Base-by-base conservation (phyloP, 352 stramenopile genomes). In the Globisporangium parvum region DNA sequence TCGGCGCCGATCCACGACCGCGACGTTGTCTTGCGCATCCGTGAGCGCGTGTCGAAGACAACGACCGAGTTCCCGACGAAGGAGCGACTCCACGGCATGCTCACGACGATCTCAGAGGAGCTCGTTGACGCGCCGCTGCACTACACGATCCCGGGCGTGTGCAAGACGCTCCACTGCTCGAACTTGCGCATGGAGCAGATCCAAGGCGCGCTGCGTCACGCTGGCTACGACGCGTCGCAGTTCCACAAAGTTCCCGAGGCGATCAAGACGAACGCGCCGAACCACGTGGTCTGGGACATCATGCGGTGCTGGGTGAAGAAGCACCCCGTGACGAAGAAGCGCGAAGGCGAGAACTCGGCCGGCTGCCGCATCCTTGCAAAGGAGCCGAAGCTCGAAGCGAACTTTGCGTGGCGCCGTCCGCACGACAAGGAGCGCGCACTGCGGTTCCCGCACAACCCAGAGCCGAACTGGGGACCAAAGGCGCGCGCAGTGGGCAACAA, bases 241-340 rank as follows among this genome's bases (percentile, higher is more conserved):
- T 98, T 97, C 60, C 97, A 99, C 76, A 99, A 99, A 67, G 93
- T 99, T 20, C 96, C 97, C 0, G 77, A 97, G 31, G 97, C 97
- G 37, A 80, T 99, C 57, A 99, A 99, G 77, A 99, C 97, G 2
- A 94, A 97, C 69, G 97, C 97, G 20, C 97, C 97, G 3, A 97
- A 96, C 68, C 72, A 96, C 55, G 88, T 99, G 8, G 77, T 99
- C 49, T 99, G 96, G 95, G 97, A 99, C 71, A 92, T 99, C 55
- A 92, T 99, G 76, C 79, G 96, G 60, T 93, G 82, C 59, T 99
- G 94, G 93, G 93, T 96, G 14, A 96, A 97, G 67, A 86, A 97
- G 54, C 79, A 98, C 77, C 96, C 95, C 21, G 66, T 98, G 23
- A 87, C 87, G 61, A 92, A 92, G 67, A 96, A 96, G 63, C 83